Evolutionary conservation across 2,329 filamentous ascomycete genomes (phyloP).

Genomic region (Diaporthe australafricana): DNA sequence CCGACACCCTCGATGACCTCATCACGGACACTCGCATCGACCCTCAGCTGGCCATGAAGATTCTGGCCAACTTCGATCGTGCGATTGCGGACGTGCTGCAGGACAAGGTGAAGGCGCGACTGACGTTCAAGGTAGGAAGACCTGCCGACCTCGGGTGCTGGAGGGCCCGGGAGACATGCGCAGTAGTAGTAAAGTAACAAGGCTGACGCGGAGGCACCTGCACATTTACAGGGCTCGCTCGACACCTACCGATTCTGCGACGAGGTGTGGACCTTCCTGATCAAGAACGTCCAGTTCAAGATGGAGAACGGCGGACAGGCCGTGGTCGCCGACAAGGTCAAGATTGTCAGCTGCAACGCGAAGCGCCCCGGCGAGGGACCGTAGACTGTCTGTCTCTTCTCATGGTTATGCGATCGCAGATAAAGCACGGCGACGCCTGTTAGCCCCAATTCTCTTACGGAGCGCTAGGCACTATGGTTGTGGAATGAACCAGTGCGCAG

Average conservation of each 20-base stretch:
- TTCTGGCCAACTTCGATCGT: conserved; percentile 94
- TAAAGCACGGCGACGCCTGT: not conserved
- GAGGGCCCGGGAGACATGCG: not conserved
- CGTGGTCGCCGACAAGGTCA: conserved; percentile 89
- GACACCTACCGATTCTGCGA: conserved; percentile 99
- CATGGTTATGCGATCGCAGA: not conserved
- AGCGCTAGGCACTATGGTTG: not conserved
- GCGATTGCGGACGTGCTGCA: conserved; percentile 91
- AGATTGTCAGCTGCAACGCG: conserved; percentile 98
- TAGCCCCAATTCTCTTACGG: not conserved
- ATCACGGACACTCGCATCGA: conserved; percentile 96
- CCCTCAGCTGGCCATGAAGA: conserved; percentile 98
- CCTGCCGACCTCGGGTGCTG: not conserved
- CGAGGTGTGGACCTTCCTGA: conserved; percentile 99
- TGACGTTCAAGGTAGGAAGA: conserved; percentile 89
- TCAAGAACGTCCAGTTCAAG: conserved; percentile 99
- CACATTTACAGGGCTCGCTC: conserved; percentile 79
- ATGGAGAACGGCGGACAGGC: conserved; percentile 82
- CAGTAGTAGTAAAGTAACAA: not conserved
- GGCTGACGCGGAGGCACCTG: conserved; percentile 38
- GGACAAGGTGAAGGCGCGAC: conserved; percentile 89
- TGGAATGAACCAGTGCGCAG: not conserved
- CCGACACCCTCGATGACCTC: conserved; percentile 95
- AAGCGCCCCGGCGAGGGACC: conserved; percentile 69
- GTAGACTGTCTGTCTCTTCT: conserved; percentile 35